Percentiles rank a stretch among this genome's conserved stretches.
Evolutionary conservation across 73 alveolate genomes (phyloP).

Genomic region (Paramecium pentaurelia): DNA sequence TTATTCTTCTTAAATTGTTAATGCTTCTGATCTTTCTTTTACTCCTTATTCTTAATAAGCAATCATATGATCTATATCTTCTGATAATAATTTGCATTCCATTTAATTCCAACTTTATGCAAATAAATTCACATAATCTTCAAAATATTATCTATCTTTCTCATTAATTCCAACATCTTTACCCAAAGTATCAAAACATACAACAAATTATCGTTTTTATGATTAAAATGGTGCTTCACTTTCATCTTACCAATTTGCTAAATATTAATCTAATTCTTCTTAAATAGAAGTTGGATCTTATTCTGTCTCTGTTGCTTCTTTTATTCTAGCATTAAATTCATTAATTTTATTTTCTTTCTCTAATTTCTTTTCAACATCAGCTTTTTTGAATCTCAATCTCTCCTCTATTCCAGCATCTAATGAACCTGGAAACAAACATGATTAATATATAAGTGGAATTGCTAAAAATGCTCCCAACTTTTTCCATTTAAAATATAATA

Average conservation of each 20-base stretch:
- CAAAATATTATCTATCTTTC: slow-evolving; percentile 75
- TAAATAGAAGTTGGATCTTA: slow-evolving; percentile 75
- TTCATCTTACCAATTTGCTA: slow-evolving; percentile 73
- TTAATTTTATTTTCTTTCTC: slow-evolving; percentile 65
- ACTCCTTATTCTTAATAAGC: slow-evolving; percentile 72
- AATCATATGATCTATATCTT: slow-evolving; percentile 75
- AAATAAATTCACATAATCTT: slow-evolving; percentile 75
- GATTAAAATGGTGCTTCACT: slow-evolving; percentile 72
- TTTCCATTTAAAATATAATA: slow-evolving; percentile 84
- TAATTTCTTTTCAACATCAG: slow-evolving; percentile 80
- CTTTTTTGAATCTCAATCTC: slow-evolving; percentile 70
- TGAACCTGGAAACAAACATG: slow-evolving; percentile 78
- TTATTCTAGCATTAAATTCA: slow-evolving; percentile 65
- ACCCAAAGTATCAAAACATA: slow-evolving; percentile 92
- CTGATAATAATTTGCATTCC: slow-evolving; percentile 74
- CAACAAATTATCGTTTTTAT: slow-evolving; percentile 73
- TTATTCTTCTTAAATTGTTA: slow-evolving; percentile 67
- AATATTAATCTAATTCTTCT: slow-evolving; percentile 67
- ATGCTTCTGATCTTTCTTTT: slow-evolving; percentile 78
- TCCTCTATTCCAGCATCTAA: slow-evolving; percentile 84
- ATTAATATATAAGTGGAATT: slow-evolving; percentile 76
- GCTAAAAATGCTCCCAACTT: slow-evolving; percentile 90
- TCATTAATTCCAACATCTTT: slow-evolving; percentile 79
- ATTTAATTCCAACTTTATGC: slow-evolving; percentile 76
- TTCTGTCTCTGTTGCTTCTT: slow-evolving; percentile 84